These are phyloP conservation scores for Termitomyces sp. DNA, from an alignment of 768 basidiomycete genomes.

Conservation along the genomic window DNA sequence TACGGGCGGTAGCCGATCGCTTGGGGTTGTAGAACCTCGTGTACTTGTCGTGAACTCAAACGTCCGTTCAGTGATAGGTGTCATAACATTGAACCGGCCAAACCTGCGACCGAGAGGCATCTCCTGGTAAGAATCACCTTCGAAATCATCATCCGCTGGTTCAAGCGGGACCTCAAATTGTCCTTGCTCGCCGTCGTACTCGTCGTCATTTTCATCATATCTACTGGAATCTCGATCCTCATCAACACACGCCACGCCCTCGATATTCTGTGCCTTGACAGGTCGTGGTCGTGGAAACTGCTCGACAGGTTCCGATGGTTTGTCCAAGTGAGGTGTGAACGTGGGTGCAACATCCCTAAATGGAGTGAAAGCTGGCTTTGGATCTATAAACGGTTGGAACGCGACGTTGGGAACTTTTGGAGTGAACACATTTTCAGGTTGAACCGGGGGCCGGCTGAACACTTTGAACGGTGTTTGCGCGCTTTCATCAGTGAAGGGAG, in stretches of 20 bases:
- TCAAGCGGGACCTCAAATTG: slow-evolving; percentile 27
- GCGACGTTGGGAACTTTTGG: slow-evolving; percentile 35
- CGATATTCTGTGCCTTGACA: slow-evolving; percentile 15
- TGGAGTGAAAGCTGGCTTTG: slow-evolving; percentile 34
- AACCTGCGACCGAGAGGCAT: slow-evolving; percentile 70
- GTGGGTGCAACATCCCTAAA: slow-evolving; percentile 31
- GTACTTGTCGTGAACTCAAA: slow-evolving; percentile 74
- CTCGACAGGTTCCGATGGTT: slow-evolving; percentile 1
- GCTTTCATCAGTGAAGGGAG: slow-evolving; percentile 37
- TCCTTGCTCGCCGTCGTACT: slow-evolving; percentile 22
- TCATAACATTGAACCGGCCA: slow-evolving; percentile 89
- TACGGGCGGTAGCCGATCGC: slow-evolving; percentile 18
- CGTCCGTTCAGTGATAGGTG: slow-evolving; percentile 95
- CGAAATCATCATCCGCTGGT: slow-evolving; percentile 24
- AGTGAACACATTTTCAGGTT: slow-evolving; percentile 39
- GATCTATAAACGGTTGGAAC: slow-evolving; percentile 35
- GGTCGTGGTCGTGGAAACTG: slow-evolving; percentile 2
- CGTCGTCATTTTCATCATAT: slow-evolving; percentile 24
- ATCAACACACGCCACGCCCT: slow-evolving; percentile 21
- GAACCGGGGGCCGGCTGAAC: slow-evolving; percentile 67
- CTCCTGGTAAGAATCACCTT: slow-evolving; percentile 35
- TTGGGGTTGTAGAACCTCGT: slow-evolving; percentile 37
- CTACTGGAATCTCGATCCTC: slow-evolving; percentile 28
- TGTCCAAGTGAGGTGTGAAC: slow-evolving; percentile 31
- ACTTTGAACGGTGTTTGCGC: slow-evolving; percentile 55